Conservation (phyloP, 2,329 filamentous ascomycete genomes). For the Neopestalotiopsis clavispora region DNA sequence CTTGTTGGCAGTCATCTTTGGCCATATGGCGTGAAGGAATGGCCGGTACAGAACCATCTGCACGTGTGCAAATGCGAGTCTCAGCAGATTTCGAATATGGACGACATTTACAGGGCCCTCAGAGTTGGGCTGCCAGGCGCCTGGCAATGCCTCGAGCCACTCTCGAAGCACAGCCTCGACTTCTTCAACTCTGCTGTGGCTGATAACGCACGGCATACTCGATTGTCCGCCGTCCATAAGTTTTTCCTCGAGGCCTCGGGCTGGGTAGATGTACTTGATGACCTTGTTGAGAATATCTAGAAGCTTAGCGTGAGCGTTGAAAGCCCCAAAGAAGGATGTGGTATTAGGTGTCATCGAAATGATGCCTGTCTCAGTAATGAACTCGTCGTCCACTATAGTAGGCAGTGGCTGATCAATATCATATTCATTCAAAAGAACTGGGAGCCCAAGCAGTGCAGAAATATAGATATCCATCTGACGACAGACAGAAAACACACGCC, state of each 20-base stretch:
- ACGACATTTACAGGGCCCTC: slow-evolving; percentile 77
- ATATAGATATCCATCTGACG: slow-evolving; percentile 75
- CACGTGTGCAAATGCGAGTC: slow-evolving; percentile 82
- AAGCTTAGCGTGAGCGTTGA: slow-evolving; percentile 68
- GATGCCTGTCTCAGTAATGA: slow-evolving; percentile 64
- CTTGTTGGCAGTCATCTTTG: slow-evolving; percentile 58
- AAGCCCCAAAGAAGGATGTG: slow-evolving; percentile 66
- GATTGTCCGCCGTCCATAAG: slow-evolving; percentile 45
- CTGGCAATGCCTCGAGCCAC: slow-evolving; percentile 72
- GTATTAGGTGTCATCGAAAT: slow-evolving; percentile 58
- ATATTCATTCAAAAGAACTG: slow-evolving; percentile 65
- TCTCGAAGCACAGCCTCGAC: slow-evolving; percentile 67
- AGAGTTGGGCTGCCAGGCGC: slow-evolving; percentile 77
- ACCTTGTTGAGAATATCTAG: slow-evolving; percentile 70
- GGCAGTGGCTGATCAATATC: slow-evolving; percentile 72
- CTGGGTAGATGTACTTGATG: slow-evolving; percentile 68
- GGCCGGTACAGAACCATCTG: slow-evolving; percentile 84
- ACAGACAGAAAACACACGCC: slow-evolving; percentile 70
- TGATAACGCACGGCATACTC: slow-evolving; percentile 64
- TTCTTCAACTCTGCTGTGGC: slow-evolving; percentile 65
- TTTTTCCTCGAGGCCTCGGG: slow-evolving; percentile 59
- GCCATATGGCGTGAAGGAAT: slow-evolving; percentile 82
- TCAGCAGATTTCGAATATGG: slow-evolving; percentile 75
- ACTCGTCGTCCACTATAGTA: slow-evolving; percentile 69
- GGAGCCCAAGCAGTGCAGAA: slow-evolving; percentile 69